phyloP scores from a whole-genome alignment of 2,329 filamentous ascomycete species.

The Chalaropsis ovoidea region DNA sequence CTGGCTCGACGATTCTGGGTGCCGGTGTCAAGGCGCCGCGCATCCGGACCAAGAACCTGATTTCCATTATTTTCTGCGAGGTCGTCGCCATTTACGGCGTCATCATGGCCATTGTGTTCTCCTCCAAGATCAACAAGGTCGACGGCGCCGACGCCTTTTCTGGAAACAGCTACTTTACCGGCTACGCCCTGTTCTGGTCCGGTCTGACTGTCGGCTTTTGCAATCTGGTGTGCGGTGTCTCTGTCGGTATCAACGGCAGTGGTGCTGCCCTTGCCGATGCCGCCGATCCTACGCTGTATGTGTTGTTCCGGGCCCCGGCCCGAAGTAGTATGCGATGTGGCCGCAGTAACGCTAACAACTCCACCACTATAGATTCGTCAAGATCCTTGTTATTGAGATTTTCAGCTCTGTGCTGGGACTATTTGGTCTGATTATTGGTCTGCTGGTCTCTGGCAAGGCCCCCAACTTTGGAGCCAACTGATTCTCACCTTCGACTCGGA shows the following conservation, averaged over 20 bases:
- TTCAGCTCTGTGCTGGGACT: constrained; percentile 96
- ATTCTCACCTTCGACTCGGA: constrained; percentile 7
- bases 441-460: constrained; percentile 79
- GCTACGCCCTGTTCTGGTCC: constrained; percentile 91
- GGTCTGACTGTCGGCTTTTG: constrained; percentile 90
- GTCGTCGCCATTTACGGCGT: constrained; percentile 99
- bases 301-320: constrained; percentile 27
- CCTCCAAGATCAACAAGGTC: constrained; percentile 66
- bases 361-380: constrained; percentile 64
- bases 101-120: constrained; percentile 99
- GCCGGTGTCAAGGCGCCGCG: constrained; percentile 92
- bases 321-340: constrained; percentile 24
- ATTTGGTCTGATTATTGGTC: constrained; percentile 89
- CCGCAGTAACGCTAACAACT: constrained; percentile 29
- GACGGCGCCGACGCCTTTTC: constrained; percentile 56
- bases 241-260: constrained; percentile 95
- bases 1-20: constrained; percentile 91
- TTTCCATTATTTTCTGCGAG: constrained; percentile 99
- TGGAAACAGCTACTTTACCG: constrained; percentile 79
- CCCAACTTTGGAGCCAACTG: constrained; percentile 51
- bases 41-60: constrained; percentile 98
- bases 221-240: constrained; percentile 91
- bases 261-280: constrained; percentile 94
- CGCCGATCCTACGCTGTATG: constrained; percentile 78
- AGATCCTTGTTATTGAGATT: constrained; percentile 97